Percentiles rank a stretch among this genome's conserved stretches.
Conservation (phyloP, 371 early-diverging fungal species). For the Dinochytrium kinnereticum region DNA sequence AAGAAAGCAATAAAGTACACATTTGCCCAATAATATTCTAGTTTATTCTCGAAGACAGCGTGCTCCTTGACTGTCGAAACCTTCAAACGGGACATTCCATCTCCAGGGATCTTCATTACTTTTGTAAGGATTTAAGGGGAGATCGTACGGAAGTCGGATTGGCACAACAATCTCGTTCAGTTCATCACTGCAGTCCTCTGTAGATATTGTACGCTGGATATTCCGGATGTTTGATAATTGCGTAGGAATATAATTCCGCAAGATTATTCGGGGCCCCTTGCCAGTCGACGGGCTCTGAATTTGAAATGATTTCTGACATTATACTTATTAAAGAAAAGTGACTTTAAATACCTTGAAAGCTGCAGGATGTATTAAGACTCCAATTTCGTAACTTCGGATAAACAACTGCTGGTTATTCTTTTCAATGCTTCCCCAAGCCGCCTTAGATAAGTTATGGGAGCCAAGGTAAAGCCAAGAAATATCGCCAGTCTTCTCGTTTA, state of each 20-base stretch:
- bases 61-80: conserved; percentile 27
- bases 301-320: no score
- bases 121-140: conserved; percentile 59
- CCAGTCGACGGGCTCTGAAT: no score
- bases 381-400: conserved; percentile 62
- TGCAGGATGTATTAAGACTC: conserved; percentile 1
- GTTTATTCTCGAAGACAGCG: conserved; percentile 1
- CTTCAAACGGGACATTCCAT: conserved; percentile 34
- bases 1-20: no score
- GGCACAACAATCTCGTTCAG: conserved; percentile 40
- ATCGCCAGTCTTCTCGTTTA: conserved; percentile 36
- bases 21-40: no score
- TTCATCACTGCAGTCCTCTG: no score
- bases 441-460: conserved; percentile 63
- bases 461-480: conserved; percentile 61
- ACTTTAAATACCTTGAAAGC: conserved; percentile 1
- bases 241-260: background rate
- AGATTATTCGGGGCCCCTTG: background rate
- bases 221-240: background rate
- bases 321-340: no score
- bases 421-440: conserved; percentile 62
- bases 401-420: conserved; percentile 54
- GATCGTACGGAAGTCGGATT: conserved; percentile 64
- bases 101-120: conserved; percentile 40
- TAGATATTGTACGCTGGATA: no score